Evolutionary conservation across 2,329 filamentous ascomycete genomes (phyloP).

Genomic region (Hymenoscyphus infarciens): DNA sequence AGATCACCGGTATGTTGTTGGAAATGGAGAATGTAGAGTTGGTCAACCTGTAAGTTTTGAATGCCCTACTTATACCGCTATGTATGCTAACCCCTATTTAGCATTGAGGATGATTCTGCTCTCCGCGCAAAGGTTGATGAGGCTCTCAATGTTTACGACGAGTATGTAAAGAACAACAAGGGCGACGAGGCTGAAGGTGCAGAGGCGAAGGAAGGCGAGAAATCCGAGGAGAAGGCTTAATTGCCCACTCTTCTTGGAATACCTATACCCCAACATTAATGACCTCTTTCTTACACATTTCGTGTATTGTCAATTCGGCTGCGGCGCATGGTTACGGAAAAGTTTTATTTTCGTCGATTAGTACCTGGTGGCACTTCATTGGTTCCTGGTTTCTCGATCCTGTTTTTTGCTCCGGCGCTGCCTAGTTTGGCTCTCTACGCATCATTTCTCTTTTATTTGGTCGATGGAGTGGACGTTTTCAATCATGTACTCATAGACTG

Average conservation of each 20-base stretch:
- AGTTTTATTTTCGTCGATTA: slow-evolving; percentile 30
- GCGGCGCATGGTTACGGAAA: slow-evolving; percentile 32
- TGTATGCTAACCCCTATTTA: slow-evolving; percentile 41
- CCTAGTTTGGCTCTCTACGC: slow-evolving; percentile 19
- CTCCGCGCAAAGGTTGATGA: slow-evolving; percentile 96
- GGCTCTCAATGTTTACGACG: slow-evolving; percentile 94
- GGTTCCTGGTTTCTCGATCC: slow-evolving; percentile 18
- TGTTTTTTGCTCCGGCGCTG: slow-evolving; percentile 14
- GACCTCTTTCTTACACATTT: slow-evolving; percentile 26
- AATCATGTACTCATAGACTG: slow-evolving; percentile 34
- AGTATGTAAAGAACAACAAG: slow-evolving; percentile 77
- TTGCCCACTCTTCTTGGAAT: slow-evolving; percentile 32
- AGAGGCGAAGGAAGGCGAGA: slow-evolving; percentile 49
- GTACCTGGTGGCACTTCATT: slow-evolving; percentile 26
- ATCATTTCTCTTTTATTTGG: slow-evolving; percentile 24
- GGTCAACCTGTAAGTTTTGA: slow-evolving; percentile 79
- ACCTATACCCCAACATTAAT: slow-evolving; percentile 16
- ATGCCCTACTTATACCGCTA: background rate
- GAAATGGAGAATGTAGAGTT: slow-evolving; percentile 98
- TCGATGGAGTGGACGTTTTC: slow-evolving; percentile 21
- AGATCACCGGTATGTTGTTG: slow-evolving; percentile 99
- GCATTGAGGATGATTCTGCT: slow-evolving; percentile 83
- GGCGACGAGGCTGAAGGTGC: slow-evolving; percentile 34
- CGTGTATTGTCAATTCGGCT: slow-evolving; percentile 33
- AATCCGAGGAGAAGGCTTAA: slow-evolving; percentile 51